These are phyloP conservation scores for Pelargonium citronellum DNA, from an alignment of 441 rosid genomes.

Conservation along the genomic window DNA sequence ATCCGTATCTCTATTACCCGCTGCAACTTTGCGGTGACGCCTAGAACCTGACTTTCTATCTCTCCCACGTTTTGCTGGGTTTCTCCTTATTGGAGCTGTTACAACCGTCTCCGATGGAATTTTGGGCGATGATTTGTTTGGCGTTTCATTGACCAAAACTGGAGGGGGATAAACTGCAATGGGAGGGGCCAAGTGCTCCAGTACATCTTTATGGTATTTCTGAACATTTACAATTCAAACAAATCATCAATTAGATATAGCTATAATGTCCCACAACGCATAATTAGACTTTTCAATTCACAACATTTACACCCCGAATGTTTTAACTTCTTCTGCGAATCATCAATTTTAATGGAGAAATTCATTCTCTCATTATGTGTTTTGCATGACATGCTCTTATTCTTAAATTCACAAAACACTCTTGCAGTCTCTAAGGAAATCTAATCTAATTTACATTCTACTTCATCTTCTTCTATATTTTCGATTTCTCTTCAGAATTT, in stretches of 20 bases:
- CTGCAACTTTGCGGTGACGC: constrained; percentile 62
- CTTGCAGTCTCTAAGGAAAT: too few relatives aligned
- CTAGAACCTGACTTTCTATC: constrained; percentile 53
- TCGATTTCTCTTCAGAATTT: too few relatives aligned
- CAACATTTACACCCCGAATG: background rate
- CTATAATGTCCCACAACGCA: background rate
- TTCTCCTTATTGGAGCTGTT: constrained; percentile 27
- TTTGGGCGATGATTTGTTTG: constrained; percentile 34
- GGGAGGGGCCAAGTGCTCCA: constrained; percentile 40
- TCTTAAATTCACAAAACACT: too few relatives aligned
- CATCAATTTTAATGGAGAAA: background rate
- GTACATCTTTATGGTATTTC: constrained; percentile 68
- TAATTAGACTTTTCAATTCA: background rate
- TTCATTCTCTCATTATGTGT: too few relatives aligned
- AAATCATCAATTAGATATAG: background rate
- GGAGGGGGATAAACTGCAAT: constrained; percentile 36
- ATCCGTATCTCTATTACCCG: constrained; percentile 37
- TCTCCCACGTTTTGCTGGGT: constrained; percentile 44
- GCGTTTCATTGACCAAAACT: constrained; percentile 28
- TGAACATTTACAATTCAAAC: constrained; percentile 27
- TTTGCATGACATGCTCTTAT: too few relatives aligned
- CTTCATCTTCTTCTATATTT: too few relatives aligned
- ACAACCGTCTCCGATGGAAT: constrained; percentile 24
- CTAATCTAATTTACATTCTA: too few relatives aligned
- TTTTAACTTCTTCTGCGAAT: too few relatives aligned